A percentile compares a stretch with the other conserved stretches of the same genome.
Evolutionary conservation across 257 asterid genomes (phyloP).

Genomic region (Avicennia marina): DNA sequence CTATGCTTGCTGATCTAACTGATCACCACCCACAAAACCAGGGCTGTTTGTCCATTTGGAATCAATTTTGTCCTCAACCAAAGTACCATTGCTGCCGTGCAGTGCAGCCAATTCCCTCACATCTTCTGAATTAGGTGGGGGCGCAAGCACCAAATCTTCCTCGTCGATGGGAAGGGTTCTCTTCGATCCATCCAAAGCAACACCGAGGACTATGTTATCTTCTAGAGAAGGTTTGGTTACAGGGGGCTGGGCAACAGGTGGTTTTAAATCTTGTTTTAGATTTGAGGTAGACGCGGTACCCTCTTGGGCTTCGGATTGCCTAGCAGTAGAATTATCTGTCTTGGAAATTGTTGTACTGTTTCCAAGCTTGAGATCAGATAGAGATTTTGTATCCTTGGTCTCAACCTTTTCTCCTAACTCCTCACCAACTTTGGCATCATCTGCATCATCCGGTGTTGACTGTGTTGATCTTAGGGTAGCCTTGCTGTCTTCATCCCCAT

Average conservation of each 20-base stretch:
- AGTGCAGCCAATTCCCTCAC: constrained; percentile 50
- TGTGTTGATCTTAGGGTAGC: constrained; percentile 30
- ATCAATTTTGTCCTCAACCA: constrained; percentile 41
- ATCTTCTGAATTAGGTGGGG: constrained; percentile 30
- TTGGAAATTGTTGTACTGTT: constrained; percentile 23
- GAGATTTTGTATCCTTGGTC: constrained; percentile 31
- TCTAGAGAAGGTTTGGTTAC: constrained; percentile 54
- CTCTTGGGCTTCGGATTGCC: constrained; percentile 30
- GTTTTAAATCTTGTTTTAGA: constrained; percentile 39
- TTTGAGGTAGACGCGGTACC: constrained; percentile 31
- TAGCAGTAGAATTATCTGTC: too few relatives aligned
- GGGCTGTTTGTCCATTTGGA: constrained; percentile 25
- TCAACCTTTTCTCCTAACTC: constrained; percentile 17
- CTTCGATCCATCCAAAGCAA: constrained; percentile 87
- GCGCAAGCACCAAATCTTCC: constrained; percentile 23
- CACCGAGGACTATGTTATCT: constrained; percentile 91
- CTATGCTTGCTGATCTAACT: constrained; percentile 32
- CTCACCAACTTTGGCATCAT: constrained; percentile 24
- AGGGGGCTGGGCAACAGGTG: too few relatives aligned
- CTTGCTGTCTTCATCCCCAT: constrained; percentile 46
- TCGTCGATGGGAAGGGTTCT: constrained; percentile 91
- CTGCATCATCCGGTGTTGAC: constrained; percentile 31
- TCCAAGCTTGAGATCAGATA: constrained; percentile 33
- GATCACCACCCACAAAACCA: constrained; percentile 24
- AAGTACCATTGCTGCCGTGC: constrained; percentile 32